Conservation (phyloP, 2,329 filamentous ascomycete genomes). For the Alternaria gaisen region DNA sequence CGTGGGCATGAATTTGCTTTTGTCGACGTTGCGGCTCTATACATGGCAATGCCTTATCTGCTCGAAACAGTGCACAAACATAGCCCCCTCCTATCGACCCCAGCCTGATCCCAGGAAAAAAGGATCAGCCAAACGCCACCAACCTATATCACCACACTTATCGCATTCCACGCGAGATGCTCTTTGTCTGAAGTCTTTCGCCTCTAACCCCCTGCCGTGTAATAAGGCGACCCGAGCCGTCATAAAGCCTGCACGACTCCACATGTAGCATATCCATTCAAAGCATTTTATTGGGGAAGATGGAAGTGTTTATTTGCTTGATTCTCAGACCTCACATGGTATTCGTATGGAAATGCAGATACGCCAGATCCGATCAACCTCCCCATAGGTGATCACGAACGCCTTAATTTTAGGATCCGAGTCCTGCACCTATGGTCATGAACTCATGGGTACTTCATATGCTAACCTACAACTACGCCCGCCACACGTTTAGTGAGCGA, state of each 20-base stretch:
- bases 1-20: neutral
- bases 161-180: neutral
- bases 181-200: neutral
- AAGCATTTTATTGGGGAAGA: neutral
- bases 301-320: slow-evolving; percentile 33
- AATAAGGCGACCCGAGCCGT: neutral
- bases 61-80: slow-evolving; percentile 6
- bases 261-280: slow-evolving; percentile 4
- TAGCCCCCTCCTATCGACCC: slow-evolving; percentile 5
- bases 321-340: slow-evolving; percentile 33
- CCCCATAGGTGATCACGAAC: slow-evolving; percentile 46
- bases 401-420: slow-evolving; percentile 45
- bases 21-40: neutral
- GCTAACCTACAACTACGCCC: slow-evolving; percentile 31
- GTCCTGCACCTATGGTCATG: slow-evolving; percentile 38
- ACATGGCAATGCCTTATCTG: slow-evolving; percentile 7
- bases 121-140: slow-evolving; percentile 10
- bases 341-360: slow-evolving; percentile 48
- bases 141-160: slow-evolving; percentile 1
- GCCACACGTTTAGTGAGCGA: slow-evolving; percentile 58
- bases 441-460: slow-evolving; percentile 40
- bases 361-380: slow-evolving; percentile 39
- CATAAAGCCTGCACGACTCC: neutral
- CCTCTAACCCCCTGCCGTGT: neutral
- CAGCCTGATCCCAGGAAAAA: neutral